These are phyloP conservation scores for Pyricularia pennisetigena DNA, from an alignment of 2,329 filamentous ascomycete species.

Conservation along the genomic window DNA sequence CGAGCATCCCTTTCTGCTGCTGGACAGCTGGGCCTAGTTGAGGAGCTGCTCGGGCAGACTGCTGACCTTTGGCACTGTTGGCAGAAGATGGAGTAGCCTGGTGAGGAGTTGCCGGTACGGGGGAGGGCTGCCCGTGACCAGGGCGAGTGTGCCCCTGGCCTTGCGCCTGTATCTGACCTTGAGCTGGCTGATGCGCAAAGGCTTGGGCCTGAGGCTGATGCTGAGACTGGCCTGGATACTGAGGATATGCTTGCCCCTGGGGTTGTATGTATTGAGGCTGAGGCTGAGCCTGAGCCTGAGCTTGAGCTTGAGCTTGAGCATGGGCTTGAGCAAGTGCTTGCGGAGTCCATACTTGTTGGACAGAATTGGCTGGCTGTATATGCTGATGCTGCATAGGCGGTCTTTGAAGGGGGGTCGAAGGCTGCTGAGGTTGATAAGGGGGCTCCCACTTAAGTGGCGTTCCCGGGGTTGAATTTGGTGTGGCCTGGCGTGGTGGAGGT, in stretches of 20 bases:
- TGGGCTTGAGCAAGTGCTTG: constrained; percentile 6
- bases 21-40: constrained; percentile 5
- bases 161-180: background rate
- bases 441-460: constrained; percentile 30
- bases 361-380: constrained; percentile 5
- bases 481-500: constrained; percentile 7
- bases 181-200: background rate
- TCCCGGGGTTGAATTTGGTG: constrained; percentile 18
- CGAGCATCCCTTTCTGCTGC: constrained; percentile 15
- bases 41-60: background rate
- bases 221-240: background rate
- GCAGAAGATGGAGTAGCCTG: background rate
- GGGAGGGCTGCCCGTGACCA: background rate
- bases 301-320: background rate
- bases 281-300: background rate
- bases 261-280: background rate
- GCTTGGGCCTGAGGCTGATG: background rate
- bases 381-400: constrained; percentile 6
- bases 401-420: constrained; percentile 11
- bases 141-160: background rate
- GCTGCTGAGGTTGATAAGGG: constrained; percentile 26
- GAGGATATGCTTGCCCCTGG: background rate
- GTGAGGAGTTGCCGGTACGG: background rate
- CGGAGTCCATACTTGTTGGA: constrained; percentile 10
- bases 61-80: background rate